Evolutionary conservation across 2,329 filamentous ascomycete genomes (phyloP).

Genomic region (Calonectria honghensis): DNA sequence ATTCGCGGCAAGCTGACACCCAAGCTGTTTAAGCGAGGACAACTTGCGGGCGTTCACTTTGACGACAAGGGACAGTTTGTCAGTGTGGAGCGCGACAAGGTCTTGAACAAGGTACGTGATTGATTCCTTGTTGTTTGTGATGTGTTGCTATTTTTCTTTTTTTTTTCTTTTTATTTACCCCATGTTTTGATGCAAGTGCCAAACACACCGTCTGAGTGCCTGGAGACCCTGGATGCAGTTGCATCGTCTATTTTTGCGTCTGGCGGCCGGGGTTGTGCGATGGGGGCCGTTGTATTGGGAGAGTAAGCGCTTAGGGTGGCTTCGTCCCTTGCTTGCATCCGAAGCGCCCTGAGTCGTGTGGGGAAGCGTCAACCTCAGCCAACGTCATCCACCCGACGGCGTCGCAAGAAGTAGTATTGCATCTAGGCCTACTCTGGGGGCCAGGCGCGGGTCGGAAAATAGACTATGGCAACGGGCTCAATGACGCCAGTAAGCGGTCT

Average conservation of each 20-base stretch:
- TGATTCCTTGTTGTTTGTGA: conserved; percentile 38
- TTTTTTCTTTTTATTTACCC: conserved; percentile 42
- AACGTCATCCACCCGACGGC: conserved; percentile 46
- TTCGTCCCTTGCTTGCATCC: conserved; percentile 48
- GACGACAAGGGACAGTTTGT: conserved; percentile 89
- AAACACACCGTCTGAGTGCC: conserved; percentile 45
- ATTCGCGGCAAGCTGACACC: conserved; percentile 93
- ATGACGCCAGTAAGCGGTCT: conserved; percentile 43
- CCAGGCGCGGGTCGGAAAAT: conserved; percentile 38
- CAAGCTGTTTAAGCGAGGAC: conserved; percentile 89
- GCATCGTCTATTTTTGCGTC: conserved; percentile 51
- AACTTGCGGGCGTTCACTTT: conserved; percentile 86
- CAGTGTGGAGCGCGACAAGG: conserved; percentile 89
- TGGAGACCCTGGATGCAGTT: conserved; percentile 38
- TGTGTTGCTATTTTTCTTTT: conserved; percentile 26
- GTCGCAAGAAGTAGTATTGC: conserved; percentile 42
- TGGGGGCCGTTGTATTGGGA: conserved; percentile 44
- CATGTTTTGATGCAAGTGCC: conserved; percentile 37
- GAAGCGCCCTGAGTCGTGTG: conserved; percentile 50
- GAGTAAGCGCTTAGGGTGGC: conserved; percentile 51
- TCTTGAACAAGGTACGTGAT: conserved; percentile 83
- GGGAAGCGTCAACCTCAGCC: conserved; percentile 47
- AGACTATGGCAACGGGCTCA: conserved; percentile 35
- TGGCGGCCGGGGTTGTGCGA: conserved; percentile 27
- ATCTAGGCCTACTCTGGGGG: conserved; percentile 44